These are phyloP conservation scores for Salvia splendens DNA, from an alignment of 257 asterid species.

Conservation along the genomic window DNA sequence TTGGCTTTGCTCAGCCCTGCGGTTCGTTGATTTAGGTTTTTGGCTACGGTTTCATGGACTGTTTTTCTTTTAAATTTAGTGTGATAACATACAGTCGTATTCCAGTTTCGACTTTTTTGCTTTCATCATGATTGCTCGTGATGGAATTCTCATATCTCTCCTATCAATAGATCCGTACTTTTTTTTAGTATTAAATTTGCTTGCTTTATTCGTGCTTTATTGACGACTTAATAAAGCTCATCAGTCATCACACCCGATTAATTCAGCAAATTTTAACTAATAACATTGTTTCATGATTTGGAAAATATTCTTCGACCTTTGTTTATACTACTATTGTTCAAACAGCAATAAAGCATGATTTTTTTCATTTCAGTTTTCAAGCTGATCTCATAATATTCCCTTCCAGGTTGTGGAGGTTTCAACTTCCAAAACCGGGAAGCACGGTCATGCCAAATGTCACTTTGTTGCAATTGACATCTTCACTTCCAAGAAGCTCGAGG, in stretches of 20 bases:
- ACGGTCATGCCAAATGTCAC: slow-evolving; percentile 92
- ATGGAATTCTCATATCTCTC: not conserved
- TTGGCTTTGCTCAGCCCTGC: not conserved
- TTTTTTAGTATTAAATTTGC: not conserved
- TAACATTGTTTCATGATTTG: not conserved
- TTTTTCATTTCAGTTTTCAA: not conserved
- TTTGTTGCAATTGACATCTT: slow-evolving; percentile 88
- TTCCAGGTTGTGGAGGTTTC: slow-evolving; percentile 89
- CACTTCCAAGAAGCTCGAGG: slow-evolving; percentile 88
- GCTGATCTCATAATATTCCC: slow-evolving; percentile 1
- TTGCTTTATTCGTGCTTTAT: not conserved
- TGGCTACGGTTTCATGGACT: not conserved
- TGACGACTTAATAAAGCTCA: not conserved
- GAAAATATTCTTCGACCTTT: not conserved
- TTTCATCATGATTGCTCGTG: not conserved
- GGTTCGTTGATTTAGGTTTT: slow-evolving; percentile 8
- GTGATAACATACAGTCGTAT: not conserved
- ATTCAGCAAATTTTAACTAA: not conserved
- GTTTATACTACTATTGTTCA: too few species aligned
- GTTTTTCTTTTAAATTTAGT: slow-evolving; percentile 8
- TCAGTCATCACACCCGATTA: not conserved
- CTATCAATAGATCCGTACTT: not conserved
- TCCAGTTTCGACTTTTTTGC: too few species aligned
- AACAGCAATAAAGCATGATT: not conserved
- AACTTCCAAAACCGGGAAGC: slow-evolving; percentile 96